Percentiles rank a stretch among this genome's conserved stretches.
These are phyloP conservation scores for Flaveria brownii DNA, from an alignment of 129 eudicot genomes.

Conservation along the genomic window DNA sequence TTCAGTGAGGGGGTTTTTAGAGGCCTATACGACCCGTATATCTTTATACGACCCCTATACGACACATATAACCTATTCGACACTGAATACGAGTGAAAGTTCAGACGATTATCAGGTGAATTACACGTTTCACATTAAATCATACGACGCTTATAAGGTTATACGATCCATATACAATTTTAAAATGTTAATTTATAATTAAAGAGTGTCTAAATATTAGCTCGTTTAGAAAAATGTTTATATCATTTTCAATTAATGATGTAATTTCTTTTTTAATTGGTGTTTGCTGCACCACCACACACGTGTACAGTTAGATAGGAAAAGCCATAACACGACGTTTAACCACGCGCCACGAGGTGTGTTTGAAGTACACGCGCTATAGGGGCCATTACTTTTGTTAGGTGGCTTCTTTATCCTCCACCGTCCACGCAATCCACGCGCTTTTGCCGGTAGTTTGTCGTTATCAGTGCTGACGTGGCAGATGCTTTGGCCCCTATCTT, in stretches of 20 bases:
- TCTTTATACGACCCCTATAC: no score
- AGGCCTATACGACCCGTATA: no score
- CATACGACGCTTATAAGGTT: no score
- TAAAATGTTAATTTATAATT: no score
- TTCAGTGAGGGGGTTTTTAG: no score
- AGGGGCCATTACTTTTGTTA: neutral
- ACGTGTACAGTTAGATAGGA: constrained; percentile 26
- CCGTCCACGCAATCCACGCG: constrained; percentile 22
- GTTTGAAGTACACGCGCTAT: constrained; percentile 20
- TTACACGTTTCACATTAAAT: no score
- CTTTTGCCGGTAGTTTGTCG: constrained; percentile 18
- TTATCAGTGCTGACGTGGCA: constrained; percentile 9
- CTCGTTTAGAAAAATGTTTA: neutral
- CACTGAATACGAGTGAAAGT: no score
- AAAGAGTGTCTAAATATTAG: no score
- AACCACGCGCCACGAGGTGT: constrained; percentile 9
- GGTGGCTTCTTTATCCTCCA: constrained; percentile 15
- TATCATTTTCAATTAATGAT: neutral
- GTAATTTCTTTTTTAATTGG: neutral
- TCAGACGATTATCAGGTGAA: no score
- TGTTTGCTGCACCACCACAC: constrained; percentile 13
- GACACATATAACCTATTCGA: no score
- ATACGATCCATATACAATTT: no score
- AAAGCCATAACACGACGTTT: constrained; percentile 1
- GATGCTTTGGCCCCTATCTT: neutral